Conservation (phyloP, 352 stramenopile genomes). For the Globisporangium parvum region DNA sequence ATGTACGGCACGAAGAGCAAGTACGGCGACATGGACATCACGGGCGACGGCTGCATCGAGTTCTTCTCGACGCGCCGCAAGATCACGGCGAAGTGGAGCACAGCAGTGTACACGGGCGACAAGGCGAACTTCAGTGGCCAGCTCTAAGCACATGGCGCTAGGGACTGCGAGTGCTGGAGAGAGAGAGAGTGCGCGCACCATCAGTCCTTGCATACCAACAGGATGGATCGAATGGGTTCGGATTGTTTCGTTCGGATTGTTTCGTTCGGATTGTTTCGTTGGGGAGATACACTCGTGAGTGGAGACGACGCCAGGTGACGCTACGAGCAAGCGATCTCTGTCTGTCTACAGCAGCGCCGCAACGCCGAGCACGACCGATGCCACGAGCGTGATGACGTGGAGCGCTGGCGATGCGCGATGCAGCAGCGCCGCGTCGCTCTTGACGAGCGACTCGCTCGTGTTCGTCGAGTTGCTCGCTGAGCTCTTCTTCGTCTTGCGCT, state of each 20-base stretch:
- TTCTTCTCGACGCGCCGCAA: conserved; percentile 98
- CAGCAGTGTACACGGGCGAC: conserved; percentile 34
- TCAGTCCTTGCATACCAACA: too few species aligned
- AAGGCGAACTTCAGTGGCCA: conserved; percentile 71
- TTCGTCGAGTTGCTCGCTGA: conserved; percentile 3
- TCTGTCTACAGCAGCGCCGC: conserved; percentile 6
- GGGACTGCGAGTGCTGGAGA: background rate
- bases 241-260: background rate
- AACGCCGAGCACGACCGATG: conserved; percentile 2
- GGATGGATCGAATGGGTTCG: background rate
- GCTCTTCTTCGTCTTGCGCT: conserved; percentile 27
- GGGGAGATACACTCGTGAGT: too few species aligned
- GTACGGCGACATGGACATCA: conserved; percentile 98
- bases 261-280: too few species aligned
- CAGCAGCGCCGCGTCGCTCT: background rate
- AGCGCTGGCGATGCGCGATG: background rate
- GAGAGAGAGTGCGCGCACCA: too few species aligned
- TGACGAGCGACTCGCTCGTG: background rate
- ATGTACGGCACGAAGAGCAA: conserved; percentile 97
- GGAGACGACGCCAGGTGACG: background rate
- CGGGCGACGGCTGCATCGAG: conserved; percentile 94
- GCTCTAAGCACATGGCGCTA: conserved; percentile 21
- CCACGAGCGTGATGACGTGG: conserved; percentile 8
- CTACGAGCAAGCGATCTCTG: background rate
- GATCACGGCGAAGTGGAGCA: conserved; percentile 94